phyloP scores from a whole-genome alignment of 768 basidiomycete genomes.

The Psilocybe azurescens region DNA sequence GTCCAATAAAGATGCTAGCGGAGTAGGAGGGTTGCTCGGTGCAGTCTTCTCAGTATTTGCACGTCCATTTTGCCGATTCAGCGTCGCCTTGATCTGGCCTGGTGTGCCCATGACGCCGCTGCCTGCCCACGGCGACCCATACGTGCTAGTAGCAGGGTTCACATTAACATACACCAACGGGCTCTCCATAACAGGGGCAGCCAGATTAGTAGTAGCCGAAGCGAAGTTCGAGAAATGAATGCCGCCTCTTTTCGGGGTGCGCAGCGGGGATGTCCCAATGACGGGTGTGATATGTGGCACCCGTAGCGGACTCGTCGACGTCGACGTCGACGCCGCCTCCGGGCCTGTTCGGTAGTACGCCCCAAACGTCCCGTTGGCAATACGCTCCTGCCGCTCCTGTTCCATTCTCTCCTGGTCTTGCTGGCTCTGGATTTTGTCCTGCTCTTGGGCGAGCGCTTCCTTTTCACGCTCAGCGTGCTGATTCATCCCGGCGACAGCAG shows the following conservation, averaged over 20 bases:
- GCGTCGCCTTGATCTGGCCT: slow-evolving; percentile 9
- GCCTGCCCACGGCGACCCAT: slow-evolving; percentile 17
- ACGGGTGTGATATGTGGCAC: neutral
- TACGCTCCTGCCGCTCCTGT: slow-evolving; percentile 32
- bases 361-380: slow-evolving; percentile 28
- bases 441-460: slow-evolving; percentile 36
- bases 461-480: slow-evolving; percentile 42
- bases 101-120: slow-evolving; percentile 19
- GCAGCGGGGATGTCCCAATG: neutral
- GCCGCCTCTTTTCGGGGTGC: slow-evolving; percentile 26
- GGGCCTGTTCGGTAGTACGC: slow-evolving; percentile 27
- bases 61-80: slow-evolving; percentile 5
- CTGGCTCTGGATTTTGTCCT: slow-evolving; percentile 26
- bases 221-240: slow-evolving; percentile 10
- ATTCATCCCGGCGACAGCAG: slow-evolving; percentile 57
- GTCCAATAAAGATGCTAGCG: slow-evolving; percentile 63
- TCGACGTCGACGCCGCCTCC: slow-evolving; percentile 16
- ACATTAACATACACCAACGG: slow-evolving; percentile 34
- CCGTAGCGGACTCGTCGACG: neutral
- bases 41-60: slow-evolving; percentile 7
- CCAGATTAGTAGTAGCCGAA: slow-evolving; percentile 4
- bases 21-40: slow-evolving; percentile 34
- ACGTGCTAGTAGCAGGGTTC: slow-evolving; percentile 10
- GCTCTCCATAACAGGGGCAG: slow-evolving; percentile 7
- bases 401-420: slow-evolving; percentile 36